A percentile compares a stretch with the other conserved stretches of the same genome.
Conservation (phyloP, 2,329 filamentous ascomycete genomes). For the Ceratocystis cacaofunesta region DNA sequence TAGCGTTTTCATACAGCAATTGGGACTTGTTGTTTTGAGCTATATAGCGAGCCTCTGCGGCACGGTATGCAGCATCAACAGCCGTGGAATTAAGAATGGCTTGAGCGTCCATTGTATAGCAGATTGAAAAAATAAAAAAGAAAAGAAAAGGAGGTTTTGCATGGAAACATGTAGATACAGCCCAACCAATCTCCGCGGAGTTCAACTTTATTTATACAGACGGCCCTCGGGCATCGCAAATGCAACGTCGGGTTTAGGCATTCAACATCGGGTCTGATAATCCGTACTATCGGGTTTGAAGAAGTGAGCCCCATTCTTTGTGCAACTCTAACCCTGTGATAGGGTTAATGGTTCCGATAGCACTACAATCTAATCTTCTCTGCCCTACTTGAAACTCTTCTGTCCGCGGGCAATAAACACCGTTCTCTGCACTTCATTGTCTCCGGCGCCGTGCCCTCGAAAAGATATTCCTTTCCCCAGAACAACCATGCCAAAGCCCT, state of each 20-base stretch:
- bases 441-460: constrained; percentile 23
- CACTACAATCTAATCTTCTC: too few species aligned
- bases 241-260: not conserved
- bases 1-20: not conserved
- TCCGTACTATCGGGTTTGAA: not conserved
- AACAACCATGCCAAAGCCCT: constrained; percentile 42
- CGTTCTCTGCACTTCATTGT: constrained; percentile 28
- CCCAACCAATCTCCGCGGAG: not conserved
- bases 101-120: not conserved
- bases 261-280: not conserved
- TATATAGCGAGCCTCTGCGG: constrained; percentile 7
- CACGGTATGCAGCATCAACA: constrained; percentile 18
- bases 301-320: not conserved
- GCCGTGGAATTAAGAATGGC: not conserved
- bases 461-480: constrained; percentile 38
- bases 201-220: not conserved
- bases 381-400: constrained; percentile 9
- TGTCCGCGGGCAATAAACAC: constrained; percentile 25
- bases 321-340: not conserved
- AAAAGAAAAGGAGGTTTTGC: not conserved
- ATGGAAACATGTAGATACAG: not conserved
- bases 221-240: not conserved
- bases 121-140: not conserved
- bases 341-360: not conserved
- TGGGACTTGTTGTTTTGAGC: constrained; percentile 4